These are phyloP conservation scores for Pseudogymnoascus sp. DNA, from an alignment of 2,329 filamentous ascomycete species.

Conservation along the genomic window DNA sequence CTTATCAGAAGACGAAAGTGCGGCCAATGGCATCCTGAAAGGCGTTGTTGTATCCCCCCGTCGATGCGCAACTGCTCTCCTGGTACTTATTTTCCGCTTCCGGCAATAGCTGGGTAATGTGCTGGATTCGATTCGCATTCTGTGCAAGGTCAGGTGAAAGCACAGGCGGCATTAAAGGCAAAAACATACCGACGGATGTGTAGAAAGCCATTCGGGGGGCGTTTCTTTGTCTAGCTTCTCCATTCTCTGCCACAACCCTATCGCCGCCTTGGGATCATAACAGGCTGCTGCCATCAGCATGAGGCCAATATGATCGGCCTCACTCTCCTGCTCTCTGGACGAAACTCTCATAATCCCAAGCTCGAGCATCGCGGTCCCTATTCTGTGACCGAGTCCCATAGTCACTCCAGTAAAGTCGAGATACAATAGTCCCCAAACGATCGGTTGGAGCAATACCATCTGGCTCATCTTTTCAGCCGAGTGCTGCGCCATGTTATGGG, in stretches of 20 bases:
- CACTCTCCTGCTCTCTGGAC: constrained; percentile 61
- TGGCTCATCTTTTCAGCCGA: constrained; percentile 52
- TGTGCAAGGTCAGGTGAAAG: constrained; percentile 24
- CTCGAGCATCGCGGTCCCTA: constrained; percentile 35
- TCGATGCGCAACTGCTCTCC: constrained; percentile 41
- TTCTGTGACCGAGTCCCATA: constrained; percentile 17
- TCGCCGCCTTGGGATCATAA: constrained; percentile 60
- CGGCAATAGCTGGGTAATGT: constrained; percentile 56
- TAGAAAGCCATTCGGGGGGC: constrained; percentile 64
- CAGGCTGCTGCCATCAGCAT: constrained; percentile 79
- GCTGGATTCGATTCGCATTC: constrained; percentile 54
- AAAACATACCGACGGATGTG: constrained; percentile 59
- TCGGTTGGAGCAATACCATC: constrained; percentile 29
- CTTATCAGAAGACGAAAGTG: neutral
- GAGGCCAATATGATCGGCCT: constrained; percentile 73
- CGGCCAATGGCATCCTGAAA: neutral
- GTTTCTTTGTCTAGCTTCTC: constrained; percentile 39
- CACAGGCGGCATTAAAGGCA: neutral
- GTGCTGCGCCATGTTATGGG: constrained; percentile 65
- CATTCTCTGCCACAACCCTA: constrained; percentile 61
- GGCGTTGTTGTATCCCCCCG: constrained; percentile 10
- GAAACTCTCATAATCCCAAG: constrained; percentile 60
- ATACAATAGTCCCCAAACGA: constrained; percentile 29
- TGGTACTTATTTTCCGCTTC: constrained; percentile 45
- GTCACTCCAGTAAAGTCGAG: constrained; percentile 23